Percentiles rank a stretch among this genome's conserved stretches.
phyloP scores from a whole-genome alignment of 305 asterid species.

The Fraxinus albicans region DNA sequence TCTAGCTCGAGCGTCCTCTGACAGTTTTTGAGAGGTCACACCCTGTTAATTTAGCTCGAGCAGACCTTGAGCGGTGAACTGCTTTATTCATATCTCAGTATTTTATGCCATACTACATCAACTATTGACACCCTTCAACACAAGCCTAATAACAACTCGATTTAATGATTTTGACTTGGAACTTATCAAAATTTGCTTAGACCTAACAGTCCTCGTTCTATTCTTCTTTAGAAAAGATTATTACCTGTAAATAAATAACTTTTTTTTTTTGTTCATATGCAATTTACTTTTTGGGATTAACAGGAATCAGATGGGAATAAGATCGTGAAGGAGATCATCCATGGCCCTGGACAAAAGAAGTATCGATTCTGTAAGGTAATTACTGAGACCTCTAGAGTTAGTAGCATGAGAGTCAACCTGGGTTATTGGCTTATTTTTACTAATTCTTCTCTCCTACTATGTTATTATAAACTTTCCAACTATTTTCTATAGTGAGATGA shows the following conservation, averaged over 20 bases:
- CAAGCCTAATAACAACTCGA: neutral
- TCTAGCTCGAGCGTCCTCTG: neutral
- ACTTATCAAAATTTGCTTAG: neutral
- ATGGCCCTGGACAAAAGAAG: slow-evolving; percentile 65
- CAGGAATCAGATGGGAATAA: slow-evolving; percentile 86
- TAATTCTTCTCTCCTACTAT: neutral
- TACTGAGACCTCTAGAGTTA: neutral
- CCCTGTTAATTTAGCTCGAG: neutral
- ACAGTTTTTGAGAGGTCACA: neutral
- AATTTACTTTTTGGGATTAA: slow-evolving; percentile 20
- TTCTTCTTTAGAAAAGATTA: slow-evolving; percentile 8
- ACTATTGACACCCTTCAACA: neutral
- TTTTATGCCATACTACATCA: neutral
- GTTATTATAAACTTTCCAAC: neutral
- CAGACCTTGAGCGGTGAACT: neutral
- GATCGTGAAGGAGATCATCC: slow-evolving; percentile 62
- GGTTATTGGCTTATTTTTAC: neutral
- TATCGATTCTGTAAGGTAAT: slow-evolving; percentile 84
- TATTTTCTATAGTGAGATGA: neutral
- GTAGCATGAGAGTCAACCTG: neutral
- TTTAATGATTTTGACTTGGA: neutral
- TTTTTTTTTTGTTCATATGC: neutral
- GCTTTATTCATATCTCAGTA: neutral
- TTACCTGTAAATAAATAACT: neutral
- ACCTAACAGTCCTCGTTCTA: neutral